phyloP scores from a whole-genome alignment of 2,329 filamentous ascomycete genomes.

The Aspergillus fumigatiaffinis region DNA sequence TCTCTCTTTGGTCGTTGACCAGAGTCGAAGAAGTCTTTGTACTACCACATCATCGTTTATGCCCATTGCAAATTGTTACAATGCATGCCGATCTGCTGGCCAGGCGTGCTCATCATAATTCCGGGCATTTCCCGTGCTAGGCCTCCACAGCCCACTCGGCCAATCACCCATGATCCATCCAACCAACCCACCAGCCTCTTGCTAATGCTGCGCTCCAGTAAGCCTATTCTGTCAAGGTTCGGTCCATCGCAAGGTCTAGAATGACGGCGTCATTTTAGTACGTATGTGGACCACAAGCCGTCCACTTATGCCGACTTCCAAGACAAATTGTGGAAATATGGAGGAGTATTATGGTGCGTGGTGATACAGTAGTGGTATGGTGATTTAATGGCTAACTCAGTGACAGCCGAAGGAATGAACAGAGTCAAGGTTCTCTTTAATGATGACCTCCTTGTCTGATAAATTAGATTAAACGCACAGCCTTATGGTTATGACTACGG shows the following conservation, averaged over 20 bases:
- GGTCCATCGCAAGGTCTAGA: constrained; percentile 22
- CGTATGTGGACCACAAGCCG: constrained; percentile 4
- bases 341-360: constrained; percentile 16
- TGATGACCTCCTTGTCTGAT: no score
- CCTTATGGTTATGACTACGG: background rate
- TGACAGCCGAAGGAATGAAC: background rate
- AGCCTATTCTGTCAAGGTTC: constrained; percentile 17
- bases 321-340: constrained; percentile 13
- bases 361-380: constrained; percentile 1
- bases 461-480: background rate
- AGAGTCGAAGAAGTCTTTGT: background rate
- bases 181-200: constrained; percentile 10
- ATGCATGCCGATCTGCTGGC: background rate
- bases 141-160: background rate
- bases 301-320: background rate
- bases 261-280: constrained; percentile 19
- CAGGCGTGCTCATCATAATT: background rate
- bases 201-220: background rate
- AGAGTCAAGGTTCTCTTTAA: background rate
- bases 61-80: background rate
- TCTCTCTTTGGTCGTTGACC: background rate
- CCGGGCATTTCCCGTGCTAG: background rate
- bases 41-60: background rate
- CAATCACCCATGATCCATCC: background rate
- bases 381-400: background rate